phyloP scores from a whole-genome alignment of 2,329 filamentous ascomycete species.

The Fusarium hostae region DNA sequence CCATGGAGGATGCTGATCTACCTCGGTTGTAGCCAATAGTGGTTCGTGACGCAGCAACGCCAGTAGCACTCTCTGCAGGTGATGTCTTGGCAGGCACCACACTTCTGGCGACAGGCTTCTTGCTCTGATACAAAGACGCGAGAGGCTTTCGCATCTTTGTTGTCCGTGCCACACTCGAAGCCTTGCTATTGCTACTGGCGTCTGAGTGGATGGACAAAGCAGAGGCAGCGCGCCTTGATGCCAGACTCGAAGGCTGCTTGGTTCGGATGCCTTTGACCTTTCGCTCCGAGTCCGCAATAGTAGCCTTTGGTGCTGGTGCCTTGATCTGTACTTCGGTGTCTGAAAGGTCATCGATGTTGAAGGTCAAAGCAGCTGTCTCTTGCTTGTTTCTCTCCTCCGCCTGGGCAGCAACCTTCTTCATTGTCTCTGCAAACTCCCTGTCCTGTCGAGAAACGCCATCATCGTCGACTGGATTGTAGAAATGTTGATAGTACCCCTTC shows the following conservation, averaged over 20 bases:
- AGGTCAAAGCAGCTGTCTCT: slow-evolving; percentile 71
- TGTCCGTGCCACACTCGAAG: slow-evolving; percentile 10
- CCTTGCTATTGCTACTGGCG: slow-evolving; percentile 30
- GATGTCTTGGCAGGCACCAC: slow-evolving; percentile 57
- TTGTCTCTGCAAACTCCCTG: slow-evolving; percentile 67
- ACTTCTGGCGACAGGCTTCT: slow-evolving; percentile 50
- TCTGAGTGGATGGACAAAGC: slow-evolving; percentile 58
- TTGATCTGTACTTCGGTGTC: slow-evolving; percentile 56
- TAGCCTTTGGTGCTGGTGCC: slow-evolving; percentile 3
- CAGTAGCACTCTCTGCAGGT: slow-evolving; percentile 68
- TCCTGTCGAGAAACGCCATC: slow-evolving; percentile 73
- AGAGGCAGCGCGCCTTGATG: slow-evolving; percentile 64
- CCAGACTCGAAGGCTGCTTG: slow-evolving; percentile 46
- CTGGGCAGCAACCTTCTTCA: slow-evolving; percentile 62
- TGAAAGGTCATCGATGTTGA: slow-evolving; percentile 59
- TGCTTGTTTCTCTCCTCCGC: slow-evolving; percentile 75
- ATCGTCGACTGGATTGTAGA: slow-evolving; percentile 72
- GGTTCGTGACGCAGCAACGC: slow-evolving; percentile 76
- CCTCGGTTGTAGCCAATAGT: slow-evolving; percentile 90
- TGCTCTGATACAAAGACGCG: slow-evolving; percentile 46
- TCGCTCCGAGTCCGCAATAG: background rate
- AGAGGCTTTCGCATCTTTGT: slow-evolving; percentile 44
- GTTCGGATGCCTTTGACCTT: slow-evolving; percentile 16
- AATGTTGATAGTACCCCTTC: slow-evolving; percentile 70
- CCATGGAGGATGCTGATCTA: slow-evolving; percentile 63